A percentile compares a stretch with the other conserved stretches of the same genome.
Conservation (phyloP, 345 rosid species). For the Eutrema heterophyllum region DNA sequence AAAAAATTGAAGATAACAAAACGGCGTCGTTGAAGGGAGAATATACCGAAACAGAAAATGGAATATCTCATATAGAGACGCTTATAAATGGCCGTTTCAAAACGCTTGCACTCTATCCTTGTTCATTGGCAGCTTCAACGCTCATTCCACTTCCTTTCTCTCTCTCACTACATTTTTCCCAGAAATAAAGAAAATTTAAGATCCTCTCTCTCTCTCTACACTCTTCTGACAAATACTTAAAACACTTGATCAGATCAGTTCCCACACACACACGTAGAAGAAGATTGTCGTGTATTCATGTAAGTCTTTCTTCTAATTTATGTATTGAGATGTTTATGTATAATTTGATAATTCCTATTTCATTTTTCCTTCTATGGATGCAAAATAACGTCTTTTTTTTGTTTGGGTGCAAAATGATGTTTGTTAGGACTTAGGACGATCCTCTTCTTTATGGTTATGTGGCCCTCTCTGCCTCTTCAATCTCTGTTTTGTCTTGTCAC, state of each 20-base stretch:
- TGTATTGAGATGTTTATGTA: background rate
- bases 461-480: conserved; percentile 3
- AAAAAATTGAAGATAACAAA: background rate
- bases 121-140: conserved; percentile 22
- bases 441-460: too few species aligned
- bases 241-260: conserved; percentile 5
- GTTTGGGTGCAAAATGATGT: too few species aligned
- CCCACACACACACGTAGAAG: background rate
- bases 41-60: conserved; percentile 21
- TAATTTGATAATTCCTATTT: background rate
- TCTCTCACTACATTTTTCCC: background rate
- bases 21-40: conserved; percentile 14
- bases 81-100: conserved; percentile 21
- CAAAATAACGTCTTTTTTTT: background rate
- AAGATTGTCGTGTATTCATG: conserved; percentile 5
- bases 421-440: too few species aligned
- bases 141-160: background rate
- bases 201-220: background rate
- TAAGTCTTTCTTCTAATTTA: conserved; percentile 1
- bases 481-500: conserved; percentile 4
- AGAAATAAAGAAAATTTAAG: background rate
- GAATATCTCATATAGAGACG: conserved; percentile 28
- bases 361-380: background rate
- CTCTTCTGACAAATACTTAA: background rate
- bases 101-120: conserved; percentile 4